Evolutionary conservation across 139 green algal species (phyloP).

Genomic region (Deuterostichococcus epilithicus): DNA sequence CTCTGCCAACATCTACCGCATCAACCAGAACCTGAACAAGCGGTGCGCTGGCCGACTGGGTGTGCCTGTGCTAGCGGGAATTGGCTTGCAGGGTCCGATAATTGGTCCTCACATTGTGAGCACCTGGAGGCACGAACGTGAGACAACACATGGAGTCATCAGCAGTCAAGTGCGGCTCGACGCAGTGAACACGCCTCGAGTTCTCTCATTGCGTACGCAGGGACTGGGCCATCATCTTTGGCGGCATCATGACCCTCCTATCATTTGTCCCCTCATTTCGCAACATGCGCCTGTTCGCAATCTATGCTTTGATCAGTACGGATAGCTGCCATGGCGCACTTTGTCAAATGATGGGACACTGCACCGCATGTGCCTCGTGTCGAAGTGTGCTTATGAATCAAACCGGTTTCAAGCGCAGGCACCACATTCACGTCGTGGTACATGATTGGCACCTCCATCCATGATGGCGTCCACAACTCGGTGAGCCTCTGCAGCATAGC

Average conservation of each 20-base stretch:
- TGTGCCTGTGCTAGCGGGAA: too few relatives aligned
- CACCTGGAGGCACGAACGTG: background rate
- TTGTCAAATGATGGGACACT: too few relatives aligned
- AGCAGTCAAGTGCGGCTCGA: too few relatives aligned
- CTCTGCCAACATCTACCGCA: constrained; percentile 2
- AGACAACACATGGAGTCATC: background rate
- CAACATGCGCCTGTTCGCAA: constrained; percentile 10
- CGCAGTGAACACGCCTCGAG: too few relatives aligned
- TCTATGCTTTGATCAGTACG: background rate
- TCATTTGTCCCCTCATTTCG: constrained; percentile 1
- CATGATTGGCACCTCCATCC: background rate
- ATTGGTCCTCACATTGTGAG: too few relatives aligned
- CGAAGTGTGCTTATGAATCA: too few relatives aligned
- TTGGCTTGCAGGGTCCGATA: too few relatives aligned
- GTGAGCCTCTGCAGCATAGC: background rate
- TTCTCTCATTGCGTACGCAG: too few relatives aligned
- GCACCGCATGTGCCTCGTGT: too few relatives aligned
- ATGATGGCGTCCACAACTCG: background rate
- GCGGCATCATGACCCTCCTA: background rate
- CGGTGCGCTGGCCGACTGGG: too few relatives aligned
- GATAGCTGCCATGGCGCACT: too few relatives aligned
- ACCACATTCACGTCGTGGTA: constrained; percentile 14
- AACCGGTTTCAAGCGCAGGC: background rate
- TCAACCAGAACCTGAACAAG: constrained; percentile 2
- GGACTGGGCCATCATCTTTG: constrained; percentile 13